Percentiles rank a stretch among this genome's conserved stretches.
Conservation (phyloP, 164 flowering plant species). For the Vitis vinifera region ASM3070453v1 NC_081809.1:17138001-17138500, state of each 20-base stretch:
- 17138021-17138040: constrained; percentile 61
- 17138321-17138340: constrained; percentile 45
- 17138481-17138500: constrained; percentile 66
- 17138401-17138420: constrained; percentile 88
- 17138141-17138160: constrained; percentile 74
- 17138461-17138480: constrained; percentile 73
- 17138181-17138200: constrained; percentile 88
- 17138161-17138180: constrained; percentile 78
- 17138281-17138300: constrained; percentile 91
- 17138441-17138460: constrained; percentile 95
- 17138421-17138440: constrained; percentile 93
- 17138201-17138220: constrained; percentile 86
- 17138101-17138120: constrained; percentile 73
- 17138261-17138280: constrained; percentile 80
- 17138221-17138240: constrained; percentile 72
- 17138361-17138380: constrained; percentile 72
- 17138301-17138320: constrained; percentile 68
- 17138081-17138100: constrained; percentile 76
- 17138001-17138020: constrained; percentile 68
- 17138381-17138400: constrained; percentile 87
- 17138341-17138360: constrained; percentile 75
- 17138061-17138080: constrained; percentile 70
- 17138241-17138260: constrained; percentile 58
- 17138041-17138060: constrained; percentile 63
- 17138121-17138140: constrained; percentile 71